Evolutionary conservation across 768 basidiomycete genomes (phyloP), one percentile per base, ranked within the genome.

Genomic region (Lactarius trivialis): DNA sequence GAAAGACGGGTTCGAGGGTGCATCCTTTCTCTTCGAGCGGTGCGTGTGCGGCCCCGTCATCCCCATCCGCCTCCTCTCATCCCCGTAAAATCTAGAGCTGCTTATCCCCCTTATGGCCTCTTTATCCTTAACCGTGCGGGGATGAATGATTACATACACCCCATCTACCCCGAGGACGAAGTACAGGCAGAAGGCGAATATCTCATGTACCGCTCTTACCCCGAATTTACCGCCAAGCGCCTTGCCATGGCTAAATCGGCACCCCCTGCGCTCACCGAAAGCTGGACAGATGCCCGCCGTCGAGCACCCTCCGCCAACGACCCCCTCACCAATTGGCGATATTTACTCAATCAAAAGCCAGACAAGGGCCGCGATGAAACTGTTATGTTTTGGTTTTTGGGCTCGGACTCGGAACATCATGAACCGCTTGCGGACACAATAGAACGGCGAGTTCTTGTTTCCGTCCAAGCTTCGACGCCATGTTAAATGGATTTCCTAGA

Each of bases 11-110:
- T 88, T 74, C 70, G 91, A 93, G 72, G 91, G 91, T n/a, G 87
- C 83, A 74, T 90, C 93, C 85, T 93, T 93, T 75, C 77, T 93
- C 67, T 91, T 88, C 69, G 90, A 93, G 76, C 79, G 90, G 90
- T 91, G 67, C 67, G 82, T 77, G 34, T 39, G 51, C 32, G 39
- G 57, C 30, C 28, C 12, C 34, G 32, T 36, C 59, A 58, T 63
- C 41, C 0, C 55, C 17, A 17, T 55, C 15, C 30, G 15, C 21
- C 15, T 34, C 32, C 54, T 53, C 65, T 55, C 36, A 67, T 63
- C n/a, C 48, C 43, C 64, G 32, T 17, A 7, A 24, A 50, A 36
- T 45, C 34, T 67, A 92, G 90, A 69, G 80, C 85, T 60, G 78
- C 82, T 32, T 91, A 91, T 71, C 91, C 91, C 3, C 86, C 85